Base-by-base conservation (phyloP, 1,139 yeast species). In the Pichia terricola region DNA sequence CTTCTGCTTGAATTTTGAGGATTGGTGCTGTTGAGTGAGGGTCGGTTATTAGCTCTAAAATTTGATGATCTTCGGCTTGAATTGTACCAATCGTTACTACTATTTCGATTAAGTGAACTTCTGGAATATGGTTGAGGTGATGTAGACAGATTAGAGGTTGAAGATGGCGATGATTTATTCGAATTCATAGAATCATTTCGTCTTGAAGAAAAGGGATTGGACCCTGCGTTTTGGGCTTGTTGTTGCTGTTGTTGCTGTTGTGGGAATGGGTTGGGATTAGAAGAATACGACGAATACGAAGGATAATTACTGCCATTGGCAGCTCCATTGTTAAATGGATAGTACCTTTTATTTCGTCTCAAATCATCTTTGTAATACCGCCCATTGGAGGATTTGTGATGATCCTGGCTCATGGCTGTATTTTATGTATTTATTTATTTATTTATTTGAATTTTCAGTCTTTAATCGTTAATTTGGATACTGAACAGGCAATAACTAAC, bases 191-290 rank as follows among this genome's bases (percentile, higher is more conserved):
- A n/a, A n/a, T 31, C 57, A 37, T 45, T 56, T 42, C 60, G 46
- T 40, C 60, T 44, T 27, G 59, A 54, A 3, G 59, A 53, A 35
- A 56, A 56, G 0, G 59, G 60, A 37, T 53, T 55, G 25, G 47
- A 40, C 22, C 22, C 22, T 16, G 22, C 22, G 22, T 5, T 52
- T 42, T 4, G 52, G 7, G n/a, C 11, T 2, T 34, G n/a, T n/a
- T 7, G 9, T 34, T n/a, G 8, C 7, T 22, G 50, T n/a, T 26
- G 46, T 26, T 10, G 47, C 39, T 28, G 47, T 41, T 49, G 53
- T 1, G 58, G 45, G 40, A 52, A 54, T 4, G 59, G 51, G 34
- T 53, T 47, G 2, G 53, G 52, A 33, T 50, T 54, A 25, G 38
- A 35, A 9, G 26, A 16, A 28, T 37, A 37, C 6, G 51, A 36